Base-by-base conservation (phyloP, 2,329 filamentous ascomycete species). In the Hypoxylon sp. region DNA sequence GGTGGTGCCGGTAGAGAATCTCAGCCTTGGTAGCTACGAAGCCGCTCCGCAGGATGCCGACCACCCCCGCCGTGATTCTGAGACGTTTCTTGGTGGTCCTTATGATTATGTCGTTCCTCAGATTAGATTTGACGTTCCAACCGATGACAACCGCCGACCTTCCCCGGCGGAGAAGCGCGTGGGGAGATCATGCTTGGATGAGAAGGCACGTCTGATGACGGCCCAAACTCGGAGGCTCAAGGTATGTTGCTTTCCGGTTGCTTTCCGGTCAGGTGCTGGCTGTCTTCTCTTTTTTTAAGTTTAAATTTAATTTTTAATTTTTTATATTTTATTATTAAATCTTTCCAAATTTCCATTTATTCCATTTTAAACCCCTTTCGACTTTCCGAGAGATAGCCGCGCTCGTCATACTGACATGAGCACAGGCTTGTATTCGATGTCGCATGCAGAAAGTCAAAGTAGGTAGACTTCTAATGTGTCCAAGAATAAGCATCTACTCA, bases 391-490 rank as follows among this genome's bases (percentile, higher is more conserved):
- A 34, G 37, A 54, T 6, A 24, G 41, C 6, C 28, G 26, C 47
- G 54, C 56, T 55, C 28, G 32, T 13, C 49, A 46, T 39, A 34
- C 64, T 68, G 32, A 68, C 56, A 20, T 64, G n/a, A 51, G 19
- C 55, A 52, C 30, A 44, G 26, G 81, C 81, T 0, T 84, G 81
- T 51, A 70, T 82, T 15, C 75, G 81, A 11, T 84, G 81, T 65
- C 77, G 78, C 32, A 78, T 79, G 58, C 81, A 83, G 64, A 79
- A 79, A 15, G 74, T 80, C 51, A 75, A 76, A 20, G 81, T 82
- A 76, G 67, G 80, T 74, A 48, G 30, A 44, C 30, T 20, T 10
- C 51, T 28, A 49, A 15, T 52, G 28, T 50, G 34, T 51, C 17
- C 44, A 41, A 13, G 48, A 37, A 13, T 10, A 11, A 50, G 20